These are phyloP conservation scores for Cryptosporidium ryanae DNA, from an alignment of 169 alveolate genomes.

Conservation along the genomic window DNA sequence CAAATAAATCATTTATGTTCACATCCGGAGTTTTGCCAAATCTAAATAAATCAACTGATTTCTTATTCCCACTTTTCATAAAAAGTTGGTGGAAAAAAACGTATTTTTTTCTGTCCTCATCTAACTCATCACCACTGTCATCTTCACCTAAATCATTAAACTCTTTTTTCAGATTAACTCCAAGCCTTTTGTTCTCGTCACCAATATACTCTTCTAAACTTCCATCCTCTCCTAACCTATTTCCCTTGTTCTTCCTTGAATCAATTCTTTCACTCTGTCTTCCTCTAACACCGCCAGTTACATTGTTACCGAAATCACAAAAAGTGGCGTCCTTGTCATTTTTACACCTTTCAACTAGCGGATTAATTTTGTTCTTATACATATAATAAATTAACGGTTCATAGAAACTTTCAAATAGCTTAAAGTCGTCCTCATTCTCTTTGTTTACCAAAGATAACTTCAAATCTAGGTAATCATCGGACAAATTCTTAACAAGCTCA, in stretches of 20 bases:
- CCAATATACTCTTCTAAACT: too few species aligned
- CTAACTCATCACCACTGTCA: background rate
- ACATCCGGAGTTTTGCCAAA: slow-evolving; percentile 51
- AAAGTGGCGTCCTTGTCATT: too few species aligned
- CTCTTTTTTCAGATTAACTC: background rate
- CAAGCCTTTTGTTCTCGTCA: background rate
- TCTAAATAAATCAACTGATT: slow-evolving; percentile 10
- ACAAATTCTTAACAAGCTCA: slow-evolving; percentile 19
- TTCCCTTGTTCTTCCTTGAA: too few species aligned
- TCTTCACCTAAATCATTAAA: background rate
- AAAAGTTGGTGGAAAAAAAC: background rate
- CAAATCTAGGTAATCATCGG: slow-evolving; percentile 22
- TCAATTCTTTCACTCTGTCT: too few species aligned
- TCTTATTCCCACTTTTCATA: slow-evolving; percentile 12
- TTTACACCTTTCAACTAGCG: background rate
- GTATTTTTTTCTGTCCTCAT: background rate
- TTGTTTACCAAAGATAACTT: background rate
- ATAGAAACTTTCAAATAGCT: slow-evolving; percentile 42
- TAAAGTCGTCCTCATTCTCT: background rate
- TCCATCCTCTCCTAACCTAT: too few species aligned
- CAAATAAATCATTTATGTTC: slow-evolving; percentile 40
- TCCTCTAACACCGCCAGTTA: too few species aligned
- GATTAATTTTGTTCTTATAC: slow-evolving; percentile 33
- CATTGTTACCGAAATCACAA: too few species aligned
- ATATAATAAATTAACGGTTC: slow-evolving; percentile 56